A percentile compares a stretch with the other conserved stretches of the same genome.
Conservation (phyloP, 2,329 filamentous ascomycete genomes). For the Cadophora sp. region DNA sequence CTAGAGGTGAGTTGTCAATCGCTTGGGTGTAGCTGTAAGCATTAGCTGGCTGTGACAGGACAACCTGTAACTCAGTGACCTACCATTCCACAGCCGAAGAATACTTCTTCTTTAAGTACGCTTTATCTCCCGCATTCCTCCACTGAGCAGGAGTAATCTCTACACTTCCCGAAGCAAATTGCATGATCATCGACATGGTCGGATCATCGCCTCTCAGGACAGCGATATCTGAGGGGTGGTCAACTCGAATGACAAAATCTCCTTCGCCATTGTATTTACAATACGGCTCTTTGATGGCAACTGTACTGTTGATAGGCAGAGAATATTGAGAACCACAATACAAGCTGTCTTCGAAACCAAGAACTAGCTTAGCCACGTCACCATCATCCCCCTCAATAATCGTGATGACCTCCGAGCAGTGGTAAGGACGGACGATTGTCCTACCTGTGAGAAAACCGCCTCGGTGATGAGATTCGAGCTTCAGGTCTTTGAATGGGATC, state of each 20-base stretch:
- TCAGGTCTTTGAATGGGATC: slow-evolving; percentile 31
- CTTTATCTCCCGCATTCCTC: slow-evolving; percentile 30
- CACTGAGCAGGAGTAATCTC: slow-evolving; percentile 25
- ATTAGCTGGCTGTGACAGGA: not conserved
- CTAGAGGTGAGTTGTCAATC: not conserved
- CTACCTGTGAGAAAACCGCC: slow-evolving; percentile 30
- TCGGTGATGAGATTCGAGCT: slow-evolving; percentile 30
- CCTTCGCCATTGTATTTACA: slow-evolving; percentile 26
- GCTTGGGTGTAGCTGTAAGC: not conserved
- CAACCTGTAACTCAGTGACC: not conserved
- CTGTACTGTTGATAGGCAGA: slow-evolving; percentile 31
- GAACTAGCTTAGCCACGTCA: not conserved
- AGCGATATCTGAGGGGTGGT: slow-evolving; percentile 35
- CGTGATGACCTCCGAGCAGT: slow-evolving; percentile 23
- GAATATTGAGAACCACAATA: not conserved
- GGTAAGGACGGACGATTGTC: slow-evolving; percentile 30
- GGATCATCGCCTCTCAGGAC: slow-evolving; percentile 32
- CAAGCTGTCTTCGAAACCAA: slow-evolving; percentile 23
- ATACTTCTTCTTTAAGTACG: slow-evolving; percentile 30
- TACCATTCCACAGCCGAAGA: slow-evolving; percentile 30
- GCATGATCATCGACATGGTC: slow-evolving; percentile 31
- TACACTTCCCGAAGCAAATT: slow-evolving; percentile 27
- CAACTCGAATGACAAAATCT: slow-evolving; percentile 28
- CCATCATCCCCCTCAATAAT: slow-evolving; percentile 26
- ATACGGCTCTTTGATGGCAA: slow-evolving; percentile 33